Base-by-base conservation (phyloP, 345 rosid genomes). In the Populus davidiana region DNA sequence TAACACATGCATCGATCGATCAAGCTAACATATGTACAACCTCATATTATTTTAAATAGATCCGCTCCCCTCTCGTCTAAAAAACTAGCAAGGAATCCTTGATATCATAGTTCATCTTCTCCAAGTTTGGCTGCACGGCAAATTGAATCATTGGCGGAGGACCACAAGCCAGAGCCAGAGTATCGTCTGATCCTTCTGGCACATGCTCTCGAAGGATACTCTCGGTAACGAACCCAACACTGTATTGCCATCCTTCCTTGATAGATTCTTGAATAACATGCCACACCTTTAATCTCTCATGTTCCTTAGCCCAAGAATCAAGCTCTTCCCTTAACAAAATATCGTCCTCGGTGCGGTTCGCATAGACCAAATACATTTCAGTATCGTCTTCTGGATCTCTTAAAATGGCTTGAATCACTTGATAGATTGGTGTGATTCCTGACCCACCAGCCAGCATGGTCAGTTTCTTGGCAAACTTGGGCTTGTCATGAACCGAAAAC, bases 81-180 rank as follows among this genome's bases (percentile, higher is more conserved):
- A 96, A 96, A 74, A 92, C 77, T 72, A 96, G 81, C 77, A 93
- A 79, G 20, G 93, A 89, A 77, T 87, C 81, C 87, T 92, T 89
- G 74, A 85, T 70, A 71, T 91, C 86, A 73, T 91, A 93, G 10
- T 90, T 91, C 97, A 93, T 84, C 87, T 96, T 96, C 88, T 93
- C 99, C 81, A 96, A 81, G 86, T 89, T 91, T 0, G 99, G 98
- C 80, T 91, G 96, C 82, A 93, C 92, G 0, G 97, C 93, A 20
- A 90, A 96, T 77, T 96, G 93, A 74, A 95, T 92, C 99, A 96
- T 96, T 9, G 97, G 96, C 2, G 99, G 99, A 4, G 99, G 98
- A 23, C 99, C 99, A 18, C 98, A 96, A 1, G 94, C 91, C 77
- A 96, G 82, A 0, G 98, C 98, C 12, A 93, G 83, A 5, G 89